phyloP scores from a whole-genome alignment of 352 stramenopile genomes.

The Globisporangium sylvaticum region DNA sequence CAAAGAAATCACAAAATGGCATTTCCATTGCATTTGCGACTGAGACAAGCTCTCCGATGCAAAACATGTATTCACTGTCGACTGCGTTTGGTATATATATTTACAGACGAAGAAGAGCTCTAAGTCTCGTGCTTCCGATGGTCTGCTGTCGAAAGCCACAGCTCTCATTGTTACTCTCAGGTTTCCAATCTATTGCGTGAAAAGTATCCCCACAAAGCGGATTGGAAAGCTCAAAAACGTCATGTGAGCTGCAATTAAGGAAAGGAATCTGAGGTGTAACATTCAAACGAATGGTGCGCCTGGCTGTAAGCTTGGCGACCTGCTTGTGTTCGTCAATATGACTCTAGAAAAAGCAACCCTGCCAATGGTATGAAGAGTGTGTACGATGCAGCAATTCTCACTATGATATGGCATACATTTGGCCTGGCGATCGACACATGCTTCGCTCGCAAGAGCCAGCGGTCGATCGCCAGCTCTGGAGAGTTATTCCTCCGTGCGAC shows the following conservation, averaged over 20 bases:
- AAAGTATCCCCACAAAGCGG: neutral
- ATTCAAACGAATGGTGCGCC: conserved; percentile 20
- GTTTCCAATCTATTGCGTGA: conserved; percentile 13
- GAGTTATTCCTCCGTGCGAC: conserved; percentile 16
- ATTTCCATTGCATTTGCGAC: neutral
- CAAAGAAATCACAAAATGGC: neutral
- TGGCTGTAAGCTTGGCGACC: conserved; percentile 19
- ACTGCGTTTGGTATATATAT: conserved; percentile 1
- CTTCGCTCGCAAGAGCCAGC: conserved; percentile 21
- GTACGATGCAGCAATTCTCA: conserved; percentile 16
- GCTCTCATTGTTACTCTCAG: conserved; percentile 1
- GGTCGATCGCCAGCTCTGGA: conserved; percentile 1
- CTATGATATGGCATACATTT: conserved; percentile 21
- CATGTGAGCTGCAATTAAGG: conserved; percentile 23
- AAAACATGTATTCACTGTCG: conserved; percentile 4
- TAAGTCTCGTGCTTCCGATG: neutral
- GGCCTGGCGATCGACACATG: conserved; percentile 18
- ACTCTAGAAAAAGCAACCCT: conserved; percentile 4
- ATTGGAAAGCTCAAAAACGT: too few species aligned
- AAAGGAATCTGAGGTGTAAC: conserved; percentile 19
- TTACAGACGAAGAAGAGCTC: neutral
- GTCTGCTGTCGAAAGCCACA: neutral
- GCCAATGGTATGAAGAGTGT: conserved; percentile 8
- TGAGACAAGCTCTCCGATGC: neutral
- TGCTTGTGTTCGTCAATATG: neutral